Evolutionary conservation across 1,284 basidiomycete species (phyloP), one percentile per base, ranked within the genome.

Genomic region (Xanthoconium separans): DNA sequence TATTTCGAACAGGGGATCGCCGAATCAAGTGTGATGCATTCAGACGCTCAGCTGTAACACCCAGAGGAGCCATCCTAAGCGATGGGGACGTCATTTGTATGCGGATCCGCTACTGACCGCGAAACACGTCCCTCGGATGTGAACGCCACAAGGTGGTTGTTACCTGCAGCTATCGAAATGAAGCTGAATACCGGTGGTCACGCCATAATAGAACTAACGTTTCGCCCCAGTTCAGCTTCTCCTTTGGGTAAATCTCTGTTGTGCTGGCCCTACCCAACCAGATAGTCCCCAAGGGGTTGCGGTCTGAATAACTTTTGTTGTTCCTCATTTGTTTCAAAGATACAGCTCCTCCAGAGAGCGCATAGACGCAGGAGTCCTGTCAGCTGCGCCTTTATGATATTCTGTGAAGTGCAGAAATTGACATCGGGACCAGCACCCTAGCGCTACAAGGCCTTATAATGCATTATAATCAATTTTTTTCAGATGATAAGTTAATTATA

Each of bases 81-180:
- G 68, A 67, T 29, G 75, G 67, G 37, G 77, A 69, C 15, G 72
- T 65, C 47, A 22, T 76, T 81, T 8, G 74, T 70, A 59, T 76
- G 82, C 5, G 84, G 79, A 55, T 84, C 80, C 10, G 70, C 68
- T 16, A 82, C 64, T 11, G 80, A 76, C 62, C 79, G 84, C 1
- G 87, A 84, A n/a, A 77, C 70, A 47, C 92, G 84, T 2, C 94
- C 94, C 44, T 81, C 76, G 27, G 85, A 90, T 3, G 94, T 94
- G 12, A 96, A 74, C 1, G 92, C 93, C 16, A 98, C 81, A 8
- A 98, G 75, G 68, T 98, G 95, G 65, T 92, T 82, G 20, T 76
- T 71, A 9, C 95, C 95, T 2, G 87, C 81, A 1, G 85, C 80
- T 24, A 96, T 85, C 2, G 85, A 85, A 0, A 79, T 71, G 66